Base-by-base conservation (phyloP, 139 green algal genomes). In the Coelastrella sp. region DNA sequence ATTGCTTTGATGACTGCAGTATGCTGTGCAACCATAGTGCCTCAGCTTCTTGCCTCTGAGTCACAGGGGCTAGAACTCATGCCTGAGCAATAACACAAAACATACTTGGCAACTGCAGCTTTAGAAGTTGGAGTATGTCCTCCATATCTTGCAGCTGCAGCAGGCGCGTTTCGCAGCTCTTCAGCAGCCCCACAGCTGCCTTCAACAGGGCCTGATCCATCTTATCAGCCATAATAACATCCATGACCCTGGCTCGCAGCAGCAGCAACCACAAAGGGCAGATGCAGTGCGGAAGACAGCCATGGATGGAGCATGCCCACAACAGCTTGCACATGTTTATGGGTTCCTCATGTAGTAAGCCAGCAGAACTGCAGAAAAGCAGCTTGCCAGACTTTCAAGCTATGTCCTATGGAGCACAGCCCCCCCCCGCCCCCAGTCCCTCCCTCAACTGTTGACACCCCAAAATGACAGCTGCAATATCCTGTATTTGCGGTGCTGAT, bases 171-270 rank as follows among this genome's bases (percentile, higher is more conserved):
- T 95, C 89, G 19, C 87, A 93, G 7, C 11, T 59, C 35, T 60
- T 25, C 81, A 98, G 82, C 9, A 98, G 66, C 0, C 85, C 87
- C 49, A 96, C 82, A 0, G 94, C 94, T 27, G 96, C 95, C 93
- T 96, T 96, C 78, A 98, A 94, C 66, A 97, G 89, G 27, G 94
- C 89, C n/a, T 93, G 90, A 19, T 94, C 92, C 79, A 93, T 95
- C 85, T 88, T 89, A 81, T 95, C 95, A 0, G 91, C 93, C 65
- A 98, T 88, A 20, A 98, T 84, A 61, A 96, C 91, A 68, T 98
- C 96, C 92, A 98, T 95, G n/a, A 98, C 91, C 7, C 92, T 94
- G 90, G 63, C 57, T 35, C 78, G 20, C 19, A 63, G 19, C 76
- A 87, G 63, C 72, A 25, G 72, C 17, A 15, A 78, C 9, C 72